Evolutionary conservation across 2,329 filamentous ascomycete species (phyloP), one percentile per base, ranked within the genome.

Genomic region (Leptodontidium sp.): DNA sequence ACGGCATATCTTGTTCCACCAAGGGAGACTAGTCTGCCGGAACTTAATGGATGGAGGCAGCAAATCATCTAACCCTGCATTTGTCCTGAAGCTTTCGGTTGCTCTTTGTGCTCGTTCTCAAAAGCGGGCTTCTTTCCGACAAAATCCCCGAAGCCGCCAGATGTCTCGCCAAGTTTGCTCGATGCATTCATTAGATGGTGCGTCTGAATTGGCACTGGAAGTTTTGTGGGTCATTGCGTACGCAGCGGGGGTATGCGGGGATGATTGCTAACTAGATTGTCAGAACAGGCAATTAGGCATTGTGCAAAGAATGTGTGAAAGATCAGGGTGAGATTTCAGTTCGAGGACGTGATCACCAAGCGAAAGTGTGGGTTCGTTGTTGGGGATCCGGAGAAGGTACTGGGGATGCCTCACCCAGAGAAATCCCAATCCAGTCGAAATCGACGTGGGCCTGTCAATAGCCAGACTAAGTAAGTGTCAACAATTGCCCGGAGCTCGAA

Each of bases 91-190:
- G 26, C 21, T 17, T 26, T 15, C 15, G 38, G 29, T 21, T 59
- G 35, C 57, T 45, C 57, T 43, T 59, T 45, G 35, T 24, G 14
- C 24, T 21, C 38, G 21, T 40, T 21, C 8, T 43, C 14, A 59
- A 14, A 38, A 14, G 38, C 38, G 57, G 35, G 7, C 35, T 45
- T 59, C 57, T 59, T 21, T 43, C 57, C 57, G 57, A 59, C 21
- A 29, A 59, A 24, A n/a, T 24, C 57, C 35, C 17, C n/a, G 35
- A 40, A 21, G 55, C 32, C 35, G n/a, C 55, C 9, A 26, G 14
- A 59, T 43, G 35, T 43, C 21, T 59, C 38, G 57, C 57, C 57
- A 59, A 59, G 55, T 24, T 40, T 40, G 9, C n/a, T 29, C n/a
- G 17, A 17, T 17, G 38, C 21, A 43, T 45, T n/a, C 21, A 24